Evolutionary conservation across 2,329 filamentous ascomycete genomes (phyloP).

Genomic region (Albifimbria verrucaria): DNA sequence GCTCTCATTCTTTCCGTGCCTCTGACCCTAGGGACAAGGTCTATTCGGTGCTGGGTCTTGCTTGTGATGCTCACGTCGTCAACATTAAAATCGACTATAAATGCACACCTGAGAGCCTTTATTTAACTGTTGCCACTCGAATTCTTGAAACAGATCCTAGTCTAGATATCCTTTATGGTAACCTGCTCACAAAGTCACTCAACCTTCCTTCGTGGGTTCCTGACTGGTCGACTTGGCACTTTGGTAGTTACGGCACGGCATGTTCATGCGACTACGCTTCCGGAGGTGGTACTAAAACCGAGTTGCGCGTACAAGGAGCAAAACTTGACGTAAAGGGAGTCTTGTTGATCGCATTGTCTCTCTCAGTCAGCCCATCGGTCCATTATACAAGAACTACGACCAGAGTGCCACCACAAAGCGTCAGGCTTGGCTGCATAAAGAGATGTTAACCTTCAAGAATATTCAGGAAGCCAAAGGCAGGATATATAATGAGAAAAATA

Average conservation of each 20-base stretch:
- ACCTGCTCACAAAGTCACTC: neutral
- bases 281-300: neutral
- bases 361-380: neutral
- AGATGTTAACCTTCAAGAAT: neutral
- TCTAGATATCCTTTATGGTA: neutral
- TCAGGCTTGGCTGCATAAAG: neutral
- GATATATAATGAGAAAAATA: too few relatives aligned
- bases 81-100: neutral
- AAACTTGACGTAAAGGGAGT: neutral
- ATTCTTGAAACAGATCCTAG: neutral
- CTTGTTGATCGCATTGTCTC: neutral
- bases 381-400: neutral
- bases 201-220: slow-evolving; percentile 1
- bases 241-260: neutral
- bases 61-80: neutral
- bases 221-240: slow-evolving; percentile 1
- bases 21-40: slow-evolving; percentile 1
- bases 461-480: neutral
- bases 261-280: neutral
- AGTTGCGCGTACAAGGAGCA: neutral
- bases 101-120: neutral
- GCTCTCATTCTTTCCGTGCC: neutral
- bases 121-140: neutral
- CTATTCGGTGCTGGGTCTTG: neutral
- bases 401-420: neutral